These are phyloP conservation scores for Taphrina sp. DNA, from an alignment of 1,139 yeast species.

Conservation along the genomic window DNA sequence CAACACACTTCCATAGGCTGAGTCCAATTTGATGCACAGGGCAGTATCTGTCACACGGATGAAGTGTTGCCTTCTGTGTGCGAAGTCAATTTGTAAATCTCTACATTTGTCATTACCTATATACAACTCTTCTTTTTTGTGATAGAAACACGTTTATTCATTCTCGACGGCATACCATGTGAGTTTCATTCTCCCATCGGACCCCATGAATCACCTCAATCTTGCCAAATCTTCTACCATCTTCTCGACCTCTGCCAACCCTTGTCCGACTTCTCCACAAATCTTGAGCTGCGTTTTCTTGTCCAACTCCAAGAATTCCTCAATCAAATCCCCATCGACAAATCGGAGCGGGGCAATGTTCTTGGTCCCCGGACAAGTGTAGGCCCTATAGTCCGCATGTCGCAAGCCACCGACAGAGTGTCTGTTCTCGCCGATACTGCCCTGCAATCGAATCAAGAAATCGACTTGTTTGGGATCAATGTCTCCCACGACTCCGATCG, in stretches of 20 bases:
- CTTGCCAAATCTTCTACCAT: slow-evolving; percentile 37
- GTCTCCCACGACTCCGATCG: slow-evolving; percentile 36
- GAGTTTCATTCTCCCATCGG: no score
- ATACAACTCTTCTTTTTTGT: no score
- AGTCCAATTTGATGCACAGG: no score
- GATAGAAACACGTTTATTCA: no score
- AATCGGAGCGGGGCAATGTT: slow-evolving; percentile 36
- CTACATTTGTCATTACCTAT: no score
- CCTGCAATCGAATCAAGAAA: slow-evolving; percentile 36
- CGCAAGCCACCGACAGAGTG: slow-evolving; percentile 36
- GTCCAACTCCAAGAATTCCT: slow-evolving; percentile 37
- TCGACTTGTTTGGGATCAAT: slow-evolving; percentile 35
- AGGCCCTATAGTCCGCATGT: slow-evolving; percentile 35
- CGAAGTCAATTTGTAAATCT: no score
- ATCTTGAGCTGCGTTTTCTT: slow-evolving; percentile 33
- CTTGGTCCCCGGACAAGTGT: slow-evolving; percentile 32
- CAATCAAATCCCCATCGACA: slow-evolving; percentile 39
- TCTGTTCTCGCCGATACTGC: slow-evolving; percentile 35
- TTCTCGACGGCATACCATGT: no score
- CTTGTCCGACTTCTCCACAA: slow-evolving; percentile 34
- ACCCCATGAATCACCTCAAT: slow-evolving; percentile 30
- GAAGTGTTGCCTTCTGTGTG: no score
- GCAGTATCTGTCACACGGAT: no score
- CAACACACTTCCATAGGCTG: no score
- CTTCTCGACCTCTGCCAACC: slow-evolving; percentile 34